Evolutionary conservation across 2,329 filamentous ascomycete species (phyloP).

Genomic region (Emergomyces orientalis): DNA sequence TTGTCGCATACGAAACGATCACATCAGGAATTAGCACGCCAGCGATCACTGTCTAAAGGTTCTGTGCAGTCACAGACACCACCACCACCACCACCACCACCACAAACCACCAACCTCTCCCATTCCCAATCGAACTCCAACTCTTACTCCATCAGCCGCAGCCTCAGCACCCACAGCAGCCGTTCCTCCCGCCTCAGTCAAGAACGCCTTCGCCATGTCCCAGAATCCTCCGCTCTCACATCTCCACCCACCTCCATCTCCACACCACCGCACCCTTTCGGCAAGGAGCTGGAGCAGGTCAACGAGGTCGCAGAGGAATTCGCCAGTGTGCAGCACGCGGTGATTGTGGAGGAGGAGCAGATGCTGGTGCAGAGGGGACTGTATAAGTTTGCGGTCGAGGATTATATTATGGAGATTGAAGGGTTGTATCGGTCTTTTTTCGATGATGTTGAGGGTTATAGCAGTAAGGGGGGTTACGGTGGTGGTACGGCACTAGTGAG

Average conservation of each 20-base stretch:
- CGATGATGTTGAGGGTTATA: constrained; percentile 25
- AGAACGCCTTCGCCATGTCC: constrained; percentile 27
- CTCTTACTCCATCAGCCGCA: constrained; percentile 17
- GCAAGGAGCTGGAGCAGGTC: constrained; percentile 80
- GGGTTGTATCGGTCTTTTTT: constrained; percentile 57
- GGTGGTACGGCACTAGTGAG: not conserved
- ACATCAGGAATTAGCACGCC: constrained; percentile 63
- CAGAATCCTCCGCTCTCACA: constrained; percentile 19
- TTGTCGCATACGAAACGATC: constrained; percentile 84
- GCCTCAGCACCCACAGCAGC: constrained; percentile 29
- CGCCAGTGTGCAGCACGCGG: constrained; percentile 47
- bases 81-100: constrained; percentile 31
- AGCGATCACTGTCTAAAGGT: constrained; percentile 52
- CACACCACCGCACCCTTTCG: constrained; percentile 58
- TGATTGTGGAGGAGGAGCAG: constrained; percentile 63
- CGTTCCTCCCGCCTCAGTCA: constrained; percentile 15
- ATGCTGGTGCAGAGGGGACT: constrained; percentile 62
- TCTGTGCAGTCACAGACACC: not conserved
- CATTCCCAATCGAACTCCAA: not conserved
- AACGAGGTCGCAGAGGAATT: constrained; percentile 90
- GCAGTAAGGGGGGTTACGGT: not conserved
- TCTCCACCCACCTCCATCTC: constrained; percentile 28
- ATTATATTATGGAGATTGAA: constrained; percentile 76
- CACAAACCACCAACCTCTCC: constrained; percentile 24
- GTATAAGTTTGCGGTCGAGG: constrained; percentile 63